Evolutionary conservation across 192 early-diverging fungal species (phyloP), one percentile per base, ranked within the genome.

Genomic region (Diversispora eburnea): DNA sequence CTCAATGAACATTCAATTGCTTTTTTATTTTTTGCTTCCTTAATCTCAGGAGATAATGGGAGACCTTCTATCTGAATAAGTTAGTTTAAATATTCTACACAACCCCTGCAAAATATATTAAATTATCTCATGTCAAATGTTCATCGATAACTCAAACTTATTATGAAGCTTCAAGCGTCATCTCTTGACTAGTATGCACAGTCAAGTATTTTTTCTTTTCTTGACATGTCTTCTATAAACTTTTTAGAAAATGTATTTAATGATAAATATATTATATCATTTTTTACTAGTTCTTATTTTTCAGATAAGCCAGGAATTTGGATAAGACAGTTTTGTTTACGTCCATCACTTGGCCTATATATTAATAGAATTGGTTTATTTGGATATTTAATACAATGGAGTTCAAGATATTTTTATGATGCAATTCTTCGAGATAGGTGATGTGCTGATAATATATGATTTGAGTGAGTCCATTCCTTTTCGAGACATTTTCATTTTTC

Each of bases 161-260:
- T 57, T 71, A 45, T 71, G 55, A 42, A 22, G 55, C 41, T 12
- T 71, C 47, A 47, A 71, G 69, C 3, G 69, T 71, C 69, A 71
- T 71, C 47, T 25, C 69, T 59, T 71, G 56, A 71, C 69, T 71
- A 49, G 69, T 71, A 13, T 56, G 69, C 69, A 54, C 56, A 71
- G 47, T 71, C 69, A 22, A 71, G 15, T 0, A 59, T n/a, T 59
- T 71, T 71, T 71, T 71, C 15, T 12, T 71, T 9, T 46, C 8
- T 41, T 47, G 58, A 71, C 25, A 71, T 71, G 45, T 71, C 56
- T 71, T 59, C 47, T 71, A 68, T 33, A 25, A 68, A 68, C 45
- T 41, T 68, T 7, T 59, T 56, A 71, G 43, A 49, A 5, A 71
- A 22, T 59, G 56, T 59, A 71, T 71, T 71, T 49, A 71, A 71